Conservation (phyloP, 1,139 yeast genomes). For the Nadsonia commutata region DNA sequence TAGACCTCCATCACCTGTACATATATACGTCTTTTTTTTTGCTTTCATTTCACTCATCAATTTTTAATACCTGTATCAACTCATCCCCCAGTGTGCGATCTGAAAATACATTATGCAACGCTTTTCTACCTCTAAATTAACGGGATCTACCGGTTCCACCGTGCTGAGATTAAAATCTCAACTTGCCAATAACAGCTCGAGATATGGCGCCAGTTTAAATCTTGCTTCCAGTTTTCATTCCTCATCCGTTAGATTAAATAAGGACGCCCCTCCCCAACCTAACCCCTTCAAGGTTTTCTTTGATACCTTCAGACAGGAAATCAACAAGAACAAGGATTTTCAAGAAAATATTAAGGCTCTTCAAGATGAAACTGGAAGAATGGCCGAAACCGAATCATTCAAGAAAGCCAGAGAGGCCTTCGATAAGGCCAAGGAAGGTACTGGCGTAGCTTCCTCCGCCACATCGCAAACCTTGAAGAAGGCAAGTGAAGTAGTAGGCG, state of each 20-base stretch:
- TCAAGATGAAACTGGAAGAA: slow-evolving; percentile 90
- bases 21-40: not conserved
- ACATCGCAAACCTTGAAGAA: slow-evolving; percentile 74
- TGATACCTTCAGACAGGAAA: slow-evolving; percentile 82
- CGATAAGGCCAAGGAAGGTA: slow-evolving; percentile 48
- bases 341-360: slow-evolving; percentile 88
- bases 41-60: not conserved
- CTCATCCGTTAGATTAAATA: not conserved
- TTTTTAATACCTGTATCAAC: too few species aligned
- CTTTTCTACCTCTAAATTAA: not conserved
- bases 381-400: slow-evolving; percentile 90
- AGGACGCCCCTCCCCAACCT: not conserved
- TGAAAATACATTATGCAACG: too few species aligned
- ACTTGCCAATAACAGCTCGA: not conserved
- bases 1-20: not conserved
- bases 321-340: slow-evolving; percentile 78
- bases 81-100: too few species aligned
- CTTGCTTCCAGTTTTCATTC: not conserved
- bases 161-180: not conserved
- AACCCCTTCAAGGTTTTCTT: slow-evolving; percentile 87
- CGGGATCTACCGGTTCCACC: not conserved
- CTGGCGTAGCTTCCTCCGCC: slow-evolving; percentile 35
- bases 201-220: not conserved
- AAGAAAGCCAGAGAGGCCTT: slow-evolving; percentile 88
- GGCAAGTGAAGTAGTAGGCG: slow-evolving; percentile 91